Base-by-base conservation (phyloP, 768 basidiomycete species). In the Phylloporus arenicola region DNA sequence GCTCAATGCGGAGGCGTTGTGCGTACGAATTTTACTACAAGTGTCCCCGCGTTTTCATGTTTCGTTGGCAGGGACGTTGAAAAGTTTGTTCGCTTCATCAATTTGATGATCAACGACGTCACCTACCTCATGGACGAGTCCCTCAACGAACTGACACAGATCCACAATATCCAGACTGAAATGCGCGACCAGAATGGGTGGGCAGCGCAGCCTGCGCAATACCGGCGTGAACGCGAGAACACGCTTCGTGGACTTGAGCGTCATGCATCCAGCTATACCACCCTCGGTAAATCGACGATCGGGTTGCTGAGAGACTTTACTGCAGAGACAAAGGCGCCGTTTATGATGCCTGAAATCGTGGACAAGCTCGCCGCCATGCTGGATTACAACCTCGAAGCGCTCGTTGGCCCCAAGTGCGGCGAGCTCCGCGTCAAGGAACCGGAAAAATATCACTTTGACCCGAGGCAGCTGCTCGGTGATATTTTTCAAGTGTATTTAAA, bases 61-160 rank as follows among this genome's bases (percentile, higher is more conserved):
- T 20, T 55, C 34, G 50, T 47, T 44, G 34, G 42, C 24, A 94
- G 90, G 55, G 82, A 92, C 63, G 84, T 89, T 43, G 92, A 96
- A 58, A 88, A 90, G 68, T 98, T 98, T 66, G 85, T 98, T 47
- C 84, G 86, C 49, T 98, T 99, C 67, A 80, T 94, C 71, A 98
- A 99, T 71, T 75, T 97, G 60, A 88, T 98, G 82, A 96, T 98
- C 74, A 97, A 96, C 77, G 96, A 99, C 60, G 92, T 95, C 48
- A 98, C 95, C 9, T 98, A 93, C 69, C 86, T 97, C 46, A 84
- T 99, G 79, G 93, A 98, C 65, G 96, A 99, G 62, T 95, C 92
- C 9, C 75, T 98, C 43, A 83, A 83, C 58, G 89, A 94, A 55
- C 76, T 99, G 45, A 76, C 82, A 11, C 89, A 95, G 63, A 96